Percentiles rank a stretch among this genome's conserved stretches.
Conservation (phyloP, 164 flowering plant genomes). For the Berberis vulgaris region DNA sequence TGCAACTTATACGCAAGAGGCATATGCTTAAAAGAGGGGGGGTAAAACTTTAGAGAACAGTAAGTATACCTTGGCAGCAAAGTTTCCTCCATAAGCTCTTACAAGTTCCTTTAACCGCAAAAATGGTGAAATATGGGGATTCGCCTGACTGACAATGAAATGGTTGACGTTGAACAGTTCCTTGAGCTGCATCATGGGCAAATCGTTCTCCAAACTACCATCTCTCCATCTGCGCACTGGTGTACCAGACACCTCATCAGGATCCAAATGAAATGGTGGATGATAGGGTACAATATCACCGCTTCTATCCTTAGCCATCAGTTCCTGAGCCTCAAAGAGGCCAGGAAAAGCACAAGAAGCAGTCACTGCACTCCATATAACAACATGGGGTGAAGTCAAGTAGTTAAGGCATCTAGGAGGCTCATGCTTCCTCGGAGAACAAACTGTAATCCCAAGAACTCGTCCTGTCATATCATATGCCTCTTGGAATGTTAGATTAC, state of each 20-base stretch:
- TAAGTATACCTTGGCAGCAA: conserved; percentile 90
- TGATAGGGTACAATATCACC: conserved; percentile 98
- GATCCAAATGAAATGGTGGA: conserved; percentile 79
- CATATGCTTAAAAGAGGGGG: too few species aligned
- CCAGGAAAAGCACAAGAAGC: conserved; percentile 99
- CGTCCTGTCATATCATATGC: conserved; percentile 98
- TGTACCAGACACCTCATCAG: conserved; percentile 52
- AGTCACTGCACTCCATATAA: conserved; percentile 99
- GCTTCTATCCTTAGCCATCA: conserved; percentile 95
- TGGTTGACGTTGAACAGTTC: conserved; percentile 98
- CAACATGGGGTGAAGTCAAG: conserved; percentile 97
- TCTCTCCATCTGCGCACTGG: conserved; percentile 89
- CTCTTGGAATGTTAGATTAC: conserved; percentile 94
- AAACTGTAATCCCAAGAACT: conserved; percentile 88
- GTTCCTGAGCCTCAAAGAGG: conserved; percentile 95
- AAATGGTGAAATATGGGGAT: conserved; percentile 91
- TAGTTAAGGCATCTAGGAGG: conserved; percentile 97
- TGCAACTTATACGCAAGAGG: too few species aligned
- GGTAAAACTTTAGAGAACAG: not conserved
- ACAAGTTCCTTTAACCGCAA: conserved; percentile 81
- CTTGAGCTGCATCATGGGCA: conserved; percentile 96
- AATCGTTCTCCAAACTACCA: conserved; percentile 95
- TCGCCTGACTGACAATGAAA: conserved; percentile 97
- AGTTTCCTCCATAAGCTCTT: conserved; percentile 85
- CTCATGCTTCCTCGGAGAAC: conserved; percentile 97